Conservation (phyloP, 2,329 filamentous ascomycete species). For the Colletotrichum godetiae region DNA sequence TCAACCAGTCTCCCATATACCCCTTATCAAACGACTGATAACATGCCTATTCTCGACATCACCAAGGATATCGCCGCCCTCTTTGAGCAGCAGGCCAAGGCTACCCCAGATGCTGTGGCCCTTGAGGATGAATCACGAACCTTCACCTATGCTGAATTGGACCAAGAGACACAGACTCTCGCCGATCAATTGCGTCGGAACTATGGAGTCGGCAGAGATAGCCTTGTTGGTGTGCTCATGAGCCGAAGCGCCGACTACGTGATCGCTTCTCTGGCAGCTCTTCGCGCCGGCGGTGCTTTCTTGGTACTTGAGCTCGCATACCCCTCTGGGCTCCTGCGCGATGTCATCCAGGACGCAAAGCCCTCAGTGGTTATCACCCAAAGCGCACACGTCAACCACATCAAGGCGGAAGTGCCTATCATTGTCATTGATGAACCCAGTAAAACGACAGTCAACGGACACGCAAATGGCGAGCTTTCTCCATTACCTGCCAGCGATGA, state of each 20-base stretch:
- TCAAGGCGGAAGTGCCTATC: constrained; percentile 72
- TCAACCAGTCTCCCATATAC: constrained; percentile 8
- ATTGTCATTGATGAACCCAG: constrained; percentile 70
- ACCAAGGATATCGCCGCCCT: constrained; percentile 79
- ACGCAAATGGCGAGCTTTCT: constrained; percentile 42
- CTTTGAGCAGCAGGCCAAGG: constrained; percentile 75
- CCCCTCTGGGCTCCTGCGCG: constrained; percentile 77
- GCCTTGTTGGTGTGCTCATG: constrained; percentile 80
- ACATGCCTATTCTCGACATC: constrained; percentile 76
- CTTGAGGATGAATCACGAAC: constrained; percentile 75
- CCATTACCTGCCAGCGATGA: constrained; percentile 73
- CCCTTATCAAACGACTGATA: constrained; percentile 29
- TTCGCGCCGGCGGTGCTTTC: constrained; percentile 83
- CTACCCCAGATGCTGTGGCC: constrained; percentile 76
- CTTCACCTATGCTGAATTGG: constrained; percentile 80
- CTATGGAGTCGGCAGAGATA: constrained; percentile 78
- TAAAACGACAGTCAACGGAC: constrained; percentile 33
- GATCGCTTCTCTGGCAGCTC: constrained; percentile 80
- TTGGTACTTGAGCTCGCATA: constrained; percentile 85
- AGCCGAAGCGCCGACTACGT: constrained; percentile 83
- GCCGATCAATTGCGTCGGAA: constrained; percentile 72
- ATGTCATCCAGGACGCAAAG: constrained; percentile 81
- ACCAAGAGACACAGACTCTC: constrained; percentile 73
- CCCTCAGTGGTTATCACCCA: constrained; percentile 79
- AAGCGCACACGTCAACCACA: constrained; percentile 70